Evolutionary conservation across 148 eudicot genomes (phyloP), one percentile per base, ranked within the genome.

Genomic region (Cornus kousa): DNA sequence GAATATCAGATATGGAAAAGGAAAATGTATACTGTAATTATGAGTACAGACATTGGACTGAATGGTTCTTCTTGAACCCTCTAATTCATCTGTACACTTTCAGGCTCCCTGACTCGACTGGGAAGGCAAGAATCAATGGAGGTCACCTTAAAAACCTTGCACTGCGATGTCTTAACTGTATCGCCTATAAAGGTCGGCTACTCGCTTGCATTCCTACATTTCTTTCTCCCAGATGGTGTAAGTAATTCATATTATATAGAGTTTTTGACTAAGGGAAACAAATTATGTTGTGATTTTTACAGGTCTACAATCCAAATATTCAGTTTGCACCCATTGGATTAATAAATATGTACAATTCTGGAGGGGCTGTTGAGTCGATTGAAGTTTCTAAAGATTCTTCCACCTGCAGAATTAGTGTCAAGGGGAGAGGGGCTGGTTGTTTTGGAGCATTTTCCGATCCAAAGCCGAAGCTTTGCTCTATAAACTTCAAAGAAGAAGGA

Each of bases 331-430:
- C 87, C 5, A 46, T 87, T 70, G 90, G 90, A 16, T 39, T 85
- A 10, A 75, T 85, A 37, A 78, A 87, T 22, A 87, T 87, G 90
- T 85, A 85, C 74, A 85, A 87, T 70, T 80, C 90, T 14, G 90
- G 90, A 67, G 90, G 90, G 67, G 90, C 90, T 7, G 68, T 82
- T 22, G 74, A 85, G 37, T 82, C 74, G 19, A 28, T 75, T 33
- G 75, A 78, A 35, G 33, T 75, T 57, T 48, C 17, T 31, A 48
- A 74, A 67, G 81, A 50, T 70, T 31, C 59, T 68, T 48, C 78
- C 20, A n/a, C 71, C 23, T 35, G 19, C 12, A 60, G 23, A 43
- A 33, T 87, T 13, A 75, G n/a, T 14, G 77, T 87, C 57, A 80
- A 80, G 20, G 87, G 80, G 35, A 60, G 82, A 75, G 89, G 89